Conservation (phyloP, 768 basidiomycete genomes). For the Suillus sp. region DNA sequence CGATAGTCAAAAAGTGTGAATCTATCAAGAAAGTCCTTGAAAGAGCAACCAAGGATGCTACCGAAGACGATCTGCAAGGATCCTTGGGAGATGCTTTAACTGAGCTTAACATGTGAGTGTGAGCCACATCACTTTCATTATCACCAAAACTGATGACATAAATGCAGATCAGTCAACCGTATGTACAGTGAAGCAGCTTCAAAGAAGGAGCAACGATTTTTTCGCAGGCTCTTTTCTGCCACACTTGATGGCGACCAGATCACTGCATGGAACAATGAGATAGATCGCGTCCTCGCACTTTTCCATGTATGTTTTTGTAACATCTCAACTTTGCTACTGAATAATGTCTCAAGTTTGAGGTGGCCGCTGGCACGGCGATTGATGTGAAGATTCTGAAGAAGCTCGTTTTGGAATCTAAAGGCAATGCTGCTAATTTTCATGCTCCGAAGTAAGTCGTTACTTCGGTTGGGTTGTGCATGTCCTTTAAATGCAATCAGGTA, state of each 20-base stretch:
- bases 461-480: background rate
- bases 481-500: background rate
- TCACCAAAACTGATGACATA: background rate
- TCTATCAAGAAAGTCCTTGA: background rate
- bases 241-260: background rate
- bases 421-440: background rate
- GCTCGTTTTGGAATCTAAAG: background rate
- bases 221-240: background rate
- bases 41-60: background rate
- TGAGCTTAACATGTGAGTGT: background rate
- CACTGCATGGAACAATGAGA: no score
- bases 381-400: background rate
- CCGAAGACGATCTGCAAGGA: background rate
- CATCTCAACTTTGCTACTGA: background rate
- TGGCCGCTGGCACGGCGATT: background rate
- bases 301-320: background rate
- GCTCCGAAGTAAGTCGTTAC: background rate
- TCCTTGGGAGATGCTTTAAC: background rate
- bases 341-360: background rate
- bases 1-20: background rate
- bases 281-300: no score
- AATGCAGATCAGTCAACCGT: background rate
- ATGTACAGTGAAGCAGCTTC: background rate
- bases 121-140: background rate
- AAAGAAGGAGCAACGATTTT: background rate